These are phyloP conservation scores for Rhynchosporium agropyri DNA, from an alignment of 2,329 filamentous ascomycete species.

Conservation along the genomic window DNA sequence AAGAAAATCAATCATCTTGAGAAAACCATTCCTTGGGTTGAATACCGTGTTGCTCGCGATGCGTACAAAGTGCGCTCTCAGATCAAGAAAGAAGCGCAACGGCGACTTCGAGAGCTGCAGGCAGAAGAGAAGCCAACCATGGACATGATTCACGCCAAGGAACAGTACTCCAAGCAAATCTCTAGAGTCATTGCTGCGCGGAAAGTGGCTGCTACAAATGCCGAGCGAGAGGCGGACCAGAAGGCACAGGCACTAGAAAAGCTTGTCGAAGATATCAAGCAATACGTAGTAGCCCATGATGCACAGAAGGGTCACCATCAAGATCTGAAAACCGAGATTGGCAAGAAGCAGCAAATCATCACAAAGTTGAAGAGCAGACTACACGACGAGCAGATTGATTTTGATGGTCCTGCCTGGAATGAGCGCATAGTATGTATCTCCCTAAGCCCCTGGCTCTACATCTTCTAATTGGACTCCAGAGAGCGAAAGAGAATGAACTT, in stretches of 20 bases:
- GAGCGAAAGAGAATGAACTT: conserved; percentile 59
- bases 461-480: conserved; percentile 43
- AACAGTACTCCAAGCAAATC: conserved; percentile 64
- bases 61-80: conserved; percentile 56
- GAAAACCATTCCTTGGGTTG: conserved; percentile 64
- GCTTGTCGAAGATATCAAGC: conserved; percentile 45
- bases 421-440: conserved; percentile 64
- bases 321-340: conserved; percentile 53
- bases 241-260: conserved; percentile 49
- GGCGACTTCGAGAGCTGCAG: conserved; percentile 62
- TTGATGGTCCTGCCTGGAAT: conserved; percentile 72
- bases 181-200: conserved; percentile 58
- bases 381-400: conserved; percentile 64
- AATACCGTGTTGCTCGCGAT: conserved; percentile 60
- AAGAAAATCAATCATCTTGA: conserved; percentile 68
- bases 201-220: conserved; percentile 54
- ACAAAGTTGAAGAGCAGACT: conserved; percentile 63
- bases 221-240: conserved; percentile 55
- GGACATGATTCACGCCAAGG: conserved; percentile 68
- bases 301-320: conserved; percentile 54
- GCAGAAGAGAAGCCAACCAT: conserved; percentile 67
- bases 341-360: conserved; percentile 58
- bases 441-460: neutral
- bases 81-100: conserved; percentile 55
- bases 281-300: conserved; percentile 49